These are phyloP conservation scores for Nemania abortiva DNA, from an alignment of 2,329 filamentous ascomycete species.

Conservation along the genomic window DNA sequence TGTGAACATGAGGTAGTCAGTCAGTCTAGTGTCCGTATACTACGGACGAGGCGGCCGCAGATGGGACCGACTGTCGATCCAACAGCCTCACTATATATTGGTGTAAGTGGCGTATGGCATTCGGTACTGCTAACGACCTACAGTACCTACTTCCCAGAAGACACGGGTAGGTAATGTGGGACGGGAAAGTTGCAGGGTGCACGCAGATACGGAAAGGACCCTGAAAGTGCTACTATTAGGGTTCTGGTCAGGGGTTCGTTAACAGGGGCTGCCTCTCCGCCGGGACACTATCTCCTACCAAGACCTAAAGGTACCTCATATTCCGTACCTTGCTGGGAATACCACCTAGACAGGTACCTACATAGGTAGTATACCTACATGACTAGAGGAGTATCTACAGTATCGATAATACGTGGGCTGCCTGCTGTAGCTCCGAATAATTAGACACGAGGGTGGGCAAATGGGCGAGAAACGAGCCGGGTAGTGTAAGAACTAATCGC, in stretches of 20 bases:
- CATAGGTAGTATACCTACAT: neutral
- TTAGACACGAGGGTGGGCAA: neutral
- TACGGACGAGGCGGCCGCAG: conserved; percentile 33
- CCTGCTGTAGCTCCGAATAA: neutral
- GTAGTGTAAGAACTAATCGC: neutral
- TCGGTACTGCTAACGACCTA: neutral
- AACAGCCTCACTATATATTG: conserved; percentile 39
- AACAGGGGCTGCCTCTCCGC: conserved; percentile 35
- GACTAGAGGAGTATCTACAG: neutral
- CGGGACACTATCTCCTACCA: neutral
- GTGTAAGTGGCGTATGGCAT: no score
- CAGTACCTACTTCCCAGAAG: neutral
- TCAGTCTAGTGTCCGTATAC: conserved; percentile 1
- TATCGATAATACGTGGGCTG: neutral
- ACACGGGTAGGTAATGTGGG: conserved; percentile 9
- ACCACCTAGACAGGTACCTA: neutral
- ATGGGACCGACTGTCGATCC: conserved; percentile 34
- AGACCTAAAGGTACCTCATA: neutral
- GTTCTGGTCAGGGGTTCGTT: conserved; percentile 29
- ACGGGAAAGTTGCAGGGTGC: conserved; percentile 18
- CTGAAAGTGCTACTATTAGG: conserved; percentile 29
- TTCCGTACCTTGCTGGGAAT: neutral
- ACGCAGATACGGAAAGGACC: conserved; percentile 34
- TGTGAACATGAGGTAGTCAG: neutral
- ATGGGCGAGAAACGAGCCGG: neutral